These are phyloP conservation scores for Stephania japonica DNA, from an alignment of 164 flowering plant genomes.

Conservation along the genomic window DNA sequence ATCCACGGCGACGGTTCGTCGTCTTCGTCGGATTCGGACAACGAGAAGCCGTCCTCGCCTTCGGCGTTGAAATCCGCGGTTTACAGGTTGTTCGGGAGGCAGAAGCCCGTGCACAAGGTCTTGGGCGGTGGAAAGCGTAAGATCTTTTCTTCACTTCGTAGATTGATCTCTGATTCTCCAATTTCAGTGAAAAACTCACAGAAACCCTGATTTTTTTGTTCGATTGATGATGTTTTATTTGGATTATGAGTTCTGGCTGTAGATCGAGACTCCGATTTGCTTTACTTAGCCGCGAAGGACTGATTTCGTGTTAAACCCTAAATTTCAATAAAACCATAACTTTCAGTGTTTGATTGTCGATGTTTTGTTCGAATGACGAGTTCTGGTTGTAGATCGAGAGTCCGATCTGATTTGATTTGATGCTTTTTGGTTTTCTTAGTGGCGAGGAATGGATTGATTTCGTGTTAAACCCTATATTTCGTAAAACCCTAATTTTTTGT, in stretches of 20 bases:
- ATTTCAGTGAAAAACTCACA: background rate
- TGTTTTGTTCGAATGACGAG: no score
- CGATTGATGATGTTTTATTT: background rate
- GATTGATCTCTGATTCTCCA: background rate
- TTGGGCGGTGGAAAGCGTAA: constrained; percentile 87
- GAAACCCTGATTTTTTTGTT: constrained; percentile 5
- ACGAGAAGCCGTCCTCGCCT: constrained; percentile 26
- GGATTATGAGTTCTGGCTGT: background rate
- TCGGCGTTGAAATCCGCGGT: constrained; percentile 34
- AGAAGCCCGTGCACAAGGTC: constrained; percentile 68
- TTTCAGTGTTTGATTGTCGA: background rate
- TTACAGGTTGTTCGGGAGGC: constrained; percentile 62
- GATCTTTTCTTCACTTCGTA: background rate
- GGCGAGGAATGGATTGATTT: background rate
- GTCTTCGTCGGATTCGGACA: constrained; percentile 22
- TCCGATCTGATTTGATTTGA: background rate
- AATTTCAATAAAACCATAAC: background rate
- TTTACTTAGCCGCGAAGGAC: background rate
- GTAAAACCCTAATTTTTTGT: background rate
- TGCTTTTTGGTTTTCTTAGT: constrained; percentile 5
- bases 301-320: background rate
- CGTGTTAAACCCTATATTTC: no score
- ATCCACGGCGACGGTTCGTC: constrained; percentile 42
- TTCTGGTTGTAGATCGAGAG: background rate
- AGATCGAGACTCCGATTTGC: constrained; percentile 3